Percentiles rank a stretch among this genome's conserved stretches.
Conservation (phyloP, 129 eudicot species). For the Smallanthus sonchifolius region DNA sequence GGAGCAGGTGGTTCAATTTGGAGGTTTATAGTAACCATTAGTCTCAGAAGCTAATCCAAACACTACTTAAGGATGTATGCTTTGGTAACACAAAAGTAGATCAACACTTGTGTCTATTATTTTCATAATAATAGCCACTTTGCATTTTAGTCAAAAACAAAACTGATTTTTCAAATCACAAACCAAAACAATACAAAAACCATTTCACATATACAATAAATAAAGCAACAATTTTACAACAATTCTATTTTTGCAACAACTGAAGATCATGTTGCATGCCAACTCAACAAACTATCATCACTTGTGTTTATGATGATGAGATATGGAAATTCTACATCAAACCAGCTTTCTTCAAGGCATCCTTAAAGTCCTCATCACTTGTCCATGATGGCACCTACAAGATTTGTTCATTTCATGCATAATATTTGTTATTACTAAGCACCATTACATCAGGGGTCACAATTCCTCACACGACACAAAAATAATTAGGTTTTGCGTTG, state of each 20-base stretch:
- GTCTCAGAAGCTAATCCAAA: too few relatives aligned
- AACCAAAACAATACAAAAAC: neutral
- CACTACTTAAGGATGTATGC: too few relatives aligned
- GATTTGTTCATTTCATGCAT: neutral
- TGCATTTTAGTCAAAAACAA: neutral
- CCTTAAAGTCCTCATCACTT: slow-evolving; percentile 51
- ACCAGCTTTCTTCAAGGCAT: slow-evolving; percentile 66
- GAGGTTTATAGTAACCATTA: too few relatives aligned
- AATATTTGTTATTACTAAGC: neutral
- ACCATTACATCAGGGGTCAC: neutral
- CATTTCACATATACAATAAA: neutral
- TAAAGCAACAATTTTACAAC: neutral
- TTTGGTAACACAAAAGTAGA: neutral
- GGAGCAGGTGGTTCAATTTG: too few relatives aligned
- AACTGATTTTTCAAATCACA: neutral
- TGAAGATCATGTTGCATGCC: neutral
- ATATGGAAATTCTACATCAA: slow-evolving; percentile 30
- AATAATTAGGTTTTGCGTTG: too few relatives aligned
- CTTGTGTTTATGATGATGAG: neutral
- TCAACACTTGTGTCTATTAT: neutral
- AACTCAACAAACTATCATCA: neutral
- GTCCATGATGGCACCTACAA: slow-evolving; percentile 68
- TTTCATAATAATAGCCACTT: neutral
- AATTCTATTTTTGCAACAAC: neutral
- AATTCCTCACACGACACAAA: too few relatives aligned